Evolutionary conservation across 768 basidiomycete genomes (phyloP), one percentile per base, ranked within the genome.

Genomic region (Pilatotrama ljubarskyi): DNA sequence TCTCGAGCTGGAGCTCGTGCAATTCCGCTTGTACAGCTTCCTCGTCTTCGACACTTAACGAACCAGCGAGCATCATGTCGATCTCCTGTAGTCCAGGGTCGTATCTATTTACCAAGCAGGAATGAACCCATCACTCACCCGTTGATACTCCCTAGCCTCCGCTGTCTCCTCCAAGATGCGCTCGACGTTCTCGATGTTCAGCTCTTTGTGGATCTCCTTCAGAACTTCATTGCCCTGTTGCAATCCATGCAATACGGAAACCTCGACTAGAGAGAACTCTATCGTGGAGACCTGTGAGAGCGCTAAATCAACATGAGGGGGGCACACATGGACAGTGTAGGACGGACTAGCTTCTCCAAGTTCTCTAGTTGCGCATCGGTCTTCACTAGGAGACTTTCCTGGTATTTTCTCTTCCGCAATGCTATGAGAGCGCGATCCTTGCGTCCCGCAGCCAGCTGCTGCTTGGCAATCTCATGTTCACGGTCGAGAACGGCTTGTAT

Each of bases 211-310:
- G 15, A 99, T 90, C 74, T 97, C 87, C 72, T 90, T 93, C 44
- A 99, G 78, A 1, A 98, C 94, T 29, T 91, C 89, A 66, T 90
- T 98, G 2, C 97, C 97, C 75, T 95, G 93, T 72, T 93, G 85
- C 43, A 99, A 76, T 8, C 96, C 97, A 71, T 93, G 93, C 35
- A 98, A 69, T 10, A 99, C 91, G 2, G 95, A 94, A 44, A 91
- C 85, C 73, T 98, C 92, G 20, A 98, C 86, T 49, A 95, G 80
- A 7, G 97, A 94, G 77, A 97, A 98, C 72, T 99, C 97, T 68
- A 99, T 97, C 0, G 90, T 91, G 3, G 93, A 91, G 24, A 98
- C 95, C 96, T 99, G 68, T 15, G 49, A 20, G 22, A 11, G 25
- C 49, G 17, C 11, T 25, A 1, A 18, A 38, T 15, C 26, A 38